Evolutionary conservation across 345 rosid genomes (phyloP).

Genomic region (Trapa bicornis): DNA sequence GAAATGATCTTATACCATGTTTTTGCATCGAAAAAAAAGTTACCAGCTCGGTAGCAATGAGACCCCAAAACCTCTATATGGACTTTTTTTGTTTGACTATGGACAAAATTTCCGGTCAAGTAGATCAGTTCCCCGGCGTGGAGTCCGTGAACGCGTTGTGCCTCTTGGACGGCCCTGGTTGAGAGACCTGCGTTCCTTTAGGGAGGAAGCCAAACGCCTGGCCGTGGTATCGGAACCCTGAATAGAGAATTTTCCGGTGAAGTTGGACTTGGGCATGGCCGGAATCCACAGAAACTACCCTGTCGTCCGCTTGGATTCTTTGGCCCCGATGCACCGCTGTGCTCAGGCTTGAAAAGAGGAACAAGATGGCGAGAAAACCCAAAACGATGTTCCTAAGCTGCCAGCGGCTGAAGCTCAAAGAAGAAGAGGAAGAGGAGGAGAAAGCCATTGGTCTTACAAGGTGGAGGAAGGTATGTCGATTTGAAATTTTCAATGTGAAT

Average conservation of each 20-base stretch:
- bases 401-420: background rate
- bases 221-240: constrained; percentile 26
- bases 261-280: background rate
- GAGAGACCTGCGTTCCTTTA: constrained; percentile 57
- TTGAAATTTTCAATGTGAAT: background rate
- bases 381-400: background rate
- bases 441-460: background rate
- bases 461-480: no score
- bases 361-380: background rate
- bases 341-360: background rate
- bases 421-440: background rate
- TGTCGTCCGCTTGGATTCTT: background rate
- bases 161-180: constrained; percentile 74
- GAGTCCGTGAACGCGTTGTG: constrained; percentile 47
- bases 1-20: no score
- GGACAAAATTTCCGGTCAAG: background rate
- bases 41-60: no score
- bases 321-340: background rate
- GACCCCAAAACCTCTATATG: background rate
- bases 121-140: constrained; percentile 19
- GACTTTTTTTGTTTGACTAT: background rate
- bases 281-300: background rate
- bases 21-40: background rate
- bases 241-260: constrained; percentile 1
- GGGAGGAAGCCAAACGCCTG: constrained; percentile 61